Conservation (phyloP, 495 filamentous ascomycete genomes). For the Endocarpon pusillum region DNA sequence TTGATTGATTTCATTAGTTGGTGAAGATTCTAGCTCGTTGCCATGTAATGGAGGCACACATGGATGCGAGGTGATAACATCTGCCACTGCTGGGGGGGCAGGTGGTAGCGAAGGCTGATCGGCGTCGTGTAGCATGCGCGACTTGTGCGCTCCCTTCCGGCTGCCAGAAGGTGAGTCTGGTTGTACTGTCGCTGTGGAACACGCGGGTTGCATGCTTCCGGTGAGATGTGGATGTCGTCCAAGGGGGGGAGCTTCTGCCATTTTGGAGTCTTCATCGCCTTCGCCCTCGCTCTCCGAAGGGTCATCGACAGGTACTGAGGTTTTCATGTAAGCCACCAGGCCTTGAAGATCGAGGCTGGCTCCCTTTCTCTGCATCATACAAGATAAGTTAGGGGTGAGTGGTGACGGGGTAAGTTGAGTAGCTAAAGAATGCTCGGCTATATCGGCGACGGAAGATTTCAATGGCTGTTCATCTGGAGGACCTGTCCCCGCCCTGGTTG, state of each 20-base stretch:
- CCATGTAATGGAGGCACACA: too few relatives aligned
- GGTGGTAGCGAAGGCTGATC: too few relatives aligned
- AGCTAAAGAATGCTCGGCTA: too few relatives aligned
- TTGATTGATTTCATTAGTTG: constrained; percentile 60
- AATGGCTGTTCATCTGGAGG: constrained; percentile 20
- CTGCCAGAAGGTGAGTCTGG: constrained; percentile 15
- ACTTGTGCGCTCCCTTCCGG: too few relatives aligned
- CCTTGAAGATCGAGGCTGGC: constrained; percentile 44
- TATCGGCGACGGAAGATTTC: constrained; percentile 26
- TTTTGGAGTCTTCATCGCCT: constrained; percentile 25
- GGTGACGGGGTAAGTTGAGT: too few relatives aligned
- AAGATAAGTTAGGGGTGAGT: constrained; percentile 60
- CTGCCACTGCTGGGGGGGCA: too few relatives aligned
- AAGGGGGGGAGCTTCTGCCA: constrained; percentile 15
- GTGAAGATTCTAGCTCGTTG: constrained; percentile 64
- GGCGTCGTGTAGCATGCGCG: too few relatives aligned
- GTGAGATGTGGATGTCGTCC: constrained; percentile 15
- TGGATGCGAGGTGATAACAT: too few relatives aligned
- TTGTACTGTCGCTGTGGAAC: constrained; percentile 5
- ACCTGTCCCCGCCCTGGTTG: constrained; percentile 18
- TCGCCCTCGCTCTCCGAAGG: constrained; percentile 30
- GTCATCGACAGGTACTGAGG: constrained; percentile 29
- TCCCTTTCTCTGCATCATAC: constrained; percentile 46
- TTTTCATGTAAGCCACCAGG: constrained; percentile 35
- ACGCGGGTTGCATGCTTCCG: constrained; percentile 10